Base-by-base conservation (phyloP, 148 eudicot species). In the Cornus suecica region DNA sequence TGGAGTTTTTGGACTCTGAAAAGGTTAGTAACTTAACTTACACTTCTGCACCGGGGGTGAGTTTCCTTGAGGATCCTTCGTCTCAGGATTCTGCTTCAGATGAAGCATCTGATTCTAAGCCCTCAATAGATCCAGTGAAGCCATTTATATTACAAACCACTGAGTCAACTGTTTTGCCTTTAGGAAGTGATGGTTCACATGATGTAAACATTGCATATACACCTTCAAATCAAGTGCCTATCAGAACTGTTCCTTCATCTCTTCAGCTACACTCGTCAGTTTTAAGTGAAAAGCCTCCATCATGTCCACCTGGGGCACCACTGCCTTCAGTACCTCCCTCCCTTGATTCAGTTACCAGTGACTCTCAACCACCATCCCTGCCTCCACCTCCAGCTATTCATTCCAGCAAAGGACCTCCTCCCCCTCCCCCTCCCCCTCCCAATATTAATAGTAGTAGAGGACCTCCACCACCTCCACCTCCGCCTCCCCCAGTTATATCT, bases 1-100 rank as follows among this genome's bases (percentile, higher is more conserved):
- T 84, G 71, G 99, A 96, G 76, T 88, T 88, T 83, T 80, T 88
- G 85, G 99, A 91, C 66, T 84, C 91, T 71, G 99, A 90, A 76
- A 96, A 87, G 79, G 84, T 77, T 69, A 81, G 78, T 77, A 84
- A 85, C 41, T 74, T 81, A 27, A 79, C 83, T 65, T 70, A 73
- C 58, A 56, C 79, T 62, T 76, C 76, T 79, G 76, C 83, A n/a
- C 71, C 77, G 10, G 90, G 85, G 60, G 52, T 77, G 61, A 81
- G 79, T 82, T 88, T 81, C 82, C 79, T 79, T 64, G 97, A 95
- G 75, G 99, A 95, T 68, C 91, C 89, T 73, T 85, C 83, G 27
- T 89, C 93, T 68, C 90, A 83, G 62, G 94, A 91, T 81, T 90
- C 88, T 81, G 74, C 84, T 24, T 82, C 87, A 54, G 97, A 90